These are phyloP conservation scores for Hypoxylon perforatum DNA, from an alignment of 495 filamentous ascomycete species.

Conservation along the genomic window DNA sequence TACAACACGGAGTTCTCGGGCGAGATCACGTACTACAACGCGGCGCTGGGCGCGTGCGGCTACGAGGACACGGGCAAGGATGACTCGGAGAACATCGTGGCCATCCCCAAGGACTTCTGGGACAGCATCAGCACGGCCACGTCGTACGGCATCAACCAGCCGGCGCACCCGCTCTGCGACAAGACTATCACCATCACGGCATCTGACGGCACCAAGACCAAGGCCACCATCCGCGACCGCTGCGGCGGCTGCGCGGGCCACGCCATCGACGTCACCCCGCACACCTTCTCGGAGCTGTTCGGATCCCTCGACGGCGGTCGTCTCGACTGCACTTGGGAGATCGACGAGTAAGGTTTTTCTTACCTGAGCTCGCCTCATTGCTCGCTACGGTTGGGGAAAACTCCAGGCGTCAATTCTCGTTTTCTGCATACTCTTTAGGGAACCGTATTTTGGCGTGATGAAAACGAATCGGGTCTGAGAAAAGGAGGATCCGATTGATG, in stretches of 20 bases:
- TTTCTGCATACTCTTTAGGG: constrained; percentile 23
- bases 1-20: constrained; percentile 43
- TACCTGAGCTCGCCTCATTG: constrained; percentile 2
- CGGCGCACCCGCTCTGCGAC: constrained; percentile 72
- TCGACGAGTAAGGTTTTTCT: constrained; percentile 47
- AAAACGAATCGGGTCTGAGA: constrained; percentile 10
- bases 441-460: constrained; percentile 8
- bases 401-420: constrained; percentile 16
- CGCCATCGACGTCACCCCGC: constrained; percentile 58
- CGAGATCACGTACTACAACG: constrained; percentile 60
- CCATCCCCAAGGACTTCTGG: constrained; percentile 62
- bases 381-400: constrained; percentile 6
- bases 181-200: constrained; percentile 69
- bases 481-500: constrained; percentile 26
- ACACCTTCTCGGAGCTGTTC: constrained; percentile 57
- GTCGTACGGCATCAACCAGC: constrained; percentile 57
- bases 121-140: constrained; percentile 44
- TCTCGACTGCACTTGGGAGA: constrained; percentile 50
- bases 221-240: constrained; percentile 74
- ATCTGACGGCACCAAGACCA: constrained; percentile 64
- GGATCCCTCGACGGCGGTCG: constrained; percentile 51
- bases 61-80: constrained; percentile 55
- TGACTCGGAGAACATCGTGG: constrained; percentile 55
- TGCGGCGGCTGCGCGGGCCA: constrained; percentile 71
- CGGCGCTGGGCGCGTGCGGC: constrained; percentile 60